Base-by-base conservation (phyloP, 2,329 filamentous ascomycete species). In the Dothistroma pini region DNA sequence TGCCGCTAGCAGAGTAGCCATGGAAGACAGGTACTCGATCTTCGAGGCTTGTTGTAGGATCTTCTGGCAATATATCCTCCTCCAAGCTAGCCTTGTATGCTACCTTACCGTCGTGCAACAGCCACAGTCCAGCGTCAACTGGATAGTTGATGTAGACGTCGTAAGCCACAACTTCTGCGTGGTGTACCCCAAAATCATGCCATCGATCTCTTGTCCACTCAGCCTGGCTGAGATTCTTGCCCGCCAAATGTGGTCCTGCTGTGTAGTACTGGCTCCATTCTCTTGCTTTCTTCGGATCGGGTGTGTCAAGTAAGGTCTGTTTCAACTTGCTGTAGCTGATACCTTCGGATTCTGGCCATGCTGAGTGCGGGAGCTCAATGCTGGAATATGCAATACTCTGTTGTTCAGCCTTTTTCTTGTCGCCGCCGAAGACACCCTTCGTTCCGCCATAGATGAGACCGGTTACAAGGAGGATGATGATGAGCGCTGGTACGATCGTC, bases 1-100 rank as follows among this genome's bases (percentile, higher is more conserved):
- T 96, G 31, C 93, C 93, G 62, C 83, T 93, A 4, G 92, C 92
- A 4, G 91, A 96, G 75, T 97, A 97, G 57, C 93, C 95, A 72
- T 97, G 93, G 79, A 97, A 97, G 0, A 89, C 93, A 0, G 93
- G 92, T 25, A 97, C 83, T 32, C 91, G 82, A 69, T 92, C 84
- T 10, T 83, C 76, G 51, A 91, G 79, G 22, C 86, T 83, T 19
- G 87, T 91, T 0, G 92, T 96, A 2, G 86, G 84, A 73, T 99
- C 95, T 56, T 96, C 88, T 0, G 91, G 83, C 5, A 97, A 79
- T 1, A 93, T 83, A 71, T 96, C 91, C 75, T 99, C 95, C 68
- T 90, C 86, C 47, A 97, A 78, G 1, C 85, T 87, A 0, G 93
- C 93, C 59, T 72, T 68, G 56, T 69, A 76, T 6, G 64, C 63